These are phyloP conservation scores for Colletotrichum sp. DNA, from an alignment of 2,329 filamentous ascomycete species.

Conservation along the genomic window DNA sequence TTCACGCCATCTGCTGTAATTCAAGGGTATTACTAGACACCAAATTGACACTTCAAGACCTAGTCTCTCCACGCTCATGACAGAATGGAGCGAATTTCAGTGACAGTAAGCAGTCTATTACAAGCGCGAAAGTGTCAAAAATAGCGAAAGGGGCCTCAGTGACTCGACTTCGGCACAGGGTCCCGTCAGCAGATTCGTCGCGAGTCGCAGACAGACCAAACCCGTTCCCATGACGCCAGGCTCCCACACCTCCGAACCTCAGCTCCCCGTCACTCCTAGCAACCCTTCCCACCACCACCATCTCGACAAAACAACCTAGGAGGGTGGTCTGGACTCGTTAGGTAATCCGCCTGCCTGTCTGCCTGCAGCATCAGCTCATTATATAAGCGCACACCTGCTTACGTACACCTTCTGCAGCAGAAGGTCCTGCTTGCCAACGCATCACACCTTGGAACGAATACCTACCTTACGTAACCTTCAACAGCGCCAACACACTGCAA, in stretches of 20 bases:
- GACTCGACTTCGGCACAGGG: slow-evolving; percentile 1
- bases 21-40: background rate
- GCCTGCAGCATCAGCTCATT: background rate
- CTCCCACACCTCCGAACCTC: background rate
- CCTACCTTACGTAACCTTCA: background rate
- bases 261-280: background rate
- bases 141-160: background rate
- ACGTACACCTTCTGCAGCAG: background rate
- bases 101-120: background rate
- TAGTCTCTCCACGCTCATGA: background rate
- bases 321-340: background rate
- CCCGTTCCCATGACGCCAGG: background rate
- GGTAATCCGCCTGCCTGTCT: background rate
- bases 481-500: background rate
- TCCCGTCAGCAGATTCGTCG: background rate
- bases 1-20: background rate
- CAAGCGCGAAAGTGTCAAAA: background rate
- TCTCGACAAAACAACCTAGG: background rate
- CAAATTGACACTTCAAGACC: background rate
- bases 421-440: background rate
- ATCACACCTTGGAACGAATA: background rate
- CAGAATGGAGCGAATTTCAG: background rate
- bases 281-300: background rate
- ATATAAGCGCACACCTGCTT: background rate
- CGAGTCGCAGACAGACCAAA: background rate